Percentiles rank a stretch among this genome's conserved stretches.
phyloP scores from a whole-genome alignment of 2,329 filamentous ascomycete species.

The Leptographium wingfieldii region DNA sequence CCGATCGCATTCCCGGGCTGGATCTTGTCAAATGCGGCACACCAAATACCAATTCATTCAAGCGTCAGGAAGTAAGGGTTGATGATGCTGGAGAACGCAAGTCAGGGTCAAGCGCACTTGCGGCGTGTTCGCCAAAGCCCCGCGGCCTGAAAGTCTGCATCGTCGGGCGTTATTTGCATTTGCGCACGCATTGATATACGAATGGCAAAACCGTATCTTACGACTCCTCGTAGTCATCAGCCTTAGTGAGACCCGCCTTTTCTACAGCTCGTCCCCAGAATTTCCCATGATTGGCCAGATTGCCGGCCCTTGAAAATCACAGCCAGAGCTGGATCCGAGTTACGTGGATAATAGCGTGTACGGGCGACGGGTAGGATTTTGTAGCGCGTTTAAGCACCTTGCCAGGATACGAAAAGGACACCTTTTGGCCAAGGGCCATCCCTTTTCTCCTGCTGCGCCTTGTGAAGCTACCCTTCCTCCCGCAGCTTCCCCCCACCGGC shows the following conservation, averaged over 20 bases:
- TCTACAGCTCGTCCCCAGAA: not conserved
- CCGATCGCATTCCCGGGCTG: not conserved
- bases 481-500: not conserved
- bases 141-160: not conserved
- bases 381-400: not conserved
- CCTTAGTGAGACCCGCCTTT: not conserved
- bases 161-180: no score
- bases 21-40: not conserved
- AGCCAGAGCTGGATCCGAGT: not conserved
- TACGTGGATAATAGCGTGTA: not conserved
- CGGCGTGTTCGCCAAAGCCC: no score
- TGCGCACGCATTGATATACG: not conserved
- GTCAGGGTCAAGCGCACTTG: no score
- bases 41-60: not conserved
- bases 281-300: not conserved
- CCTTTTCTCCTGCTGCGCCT: not conserved
- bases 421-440: conserved; percentile 1
- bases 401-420: conserved; percentile 1
- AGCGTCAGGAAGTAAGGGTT: not conserved
- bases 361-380: not conserved
- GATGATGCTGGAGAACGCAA: not conserved
- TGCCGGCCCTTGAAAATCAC: not conserved
- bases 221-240: not conserved
- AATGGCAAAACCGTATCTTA: not conserved
- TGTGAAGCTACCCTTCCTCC: not conserved